These are phyloP conservation scores for Hypoxylon sp. DNA, from an alignment of 2,329 filamentous ascomycete species.

Conservation along the genomic window DNA sequence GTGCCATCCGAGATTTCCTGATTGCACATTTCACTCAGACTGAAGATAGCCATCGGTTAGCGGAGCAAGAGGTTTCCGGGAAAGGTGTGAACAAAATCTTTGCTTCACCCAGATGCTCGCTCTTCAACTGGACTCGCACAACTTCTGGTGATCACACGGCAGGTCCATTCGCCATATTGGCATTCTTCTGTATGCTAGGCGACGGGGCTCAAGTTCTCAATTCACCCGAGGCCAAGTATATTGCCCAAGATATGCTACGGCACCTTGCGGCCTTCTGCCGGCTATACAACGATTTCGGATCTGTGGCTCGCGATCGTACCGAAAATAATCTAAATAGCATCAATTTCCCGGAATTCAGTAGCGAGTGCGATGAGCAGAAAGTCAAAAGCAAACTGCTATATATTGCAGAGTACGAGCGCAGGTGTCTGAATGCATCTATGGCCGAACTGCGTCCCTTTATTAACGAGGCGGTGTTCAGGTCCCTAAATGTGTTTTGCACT, in stretches of 20 bases:
- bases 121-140: conserved; percentile 25
- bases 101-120: background rate
- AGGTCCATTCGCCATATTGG: conserved; percentile 30
- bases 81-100: too few species aligned
- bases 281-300: conserved; percentile 55
- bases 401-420: conserved; percentile 51
- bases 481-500: conserved; percentile 52
- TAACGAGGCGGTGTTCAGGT: conserved; percentile 44
- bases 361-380: background rate
- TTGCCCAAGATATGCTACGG: conserved; percentile 10
- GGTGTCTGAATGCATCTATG: conserved; percentile 38
- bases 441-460: conserved; percentile 31
- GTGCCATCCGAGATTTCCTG: background rate
- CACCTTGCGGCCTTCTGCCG: conserved; percentile 26
- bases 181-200: conserved; percentile 32
- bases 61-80: too few species aligned
- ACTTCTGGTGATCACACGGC: conserved; percentile 39
- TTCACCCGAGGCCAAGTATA: too few species aligned
- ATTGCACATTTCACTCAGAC: conserved; percentile 17
- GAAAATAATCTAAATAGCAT: conserved; percentile 54
- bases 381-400: conserved; percentile 36
- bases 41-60: conserved; percentile 19
- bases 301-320: conserved; percentile 46
- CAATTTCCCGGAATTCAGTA: conserved; percentile 52
- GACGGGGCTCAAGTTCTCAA: too few species aligned